Evolutionary conservation across 495 filamentous ascomycete species (phyloP), one percentile per base, ranked within the genome.

Genomic region (Terfezia boudieri): DNA sequence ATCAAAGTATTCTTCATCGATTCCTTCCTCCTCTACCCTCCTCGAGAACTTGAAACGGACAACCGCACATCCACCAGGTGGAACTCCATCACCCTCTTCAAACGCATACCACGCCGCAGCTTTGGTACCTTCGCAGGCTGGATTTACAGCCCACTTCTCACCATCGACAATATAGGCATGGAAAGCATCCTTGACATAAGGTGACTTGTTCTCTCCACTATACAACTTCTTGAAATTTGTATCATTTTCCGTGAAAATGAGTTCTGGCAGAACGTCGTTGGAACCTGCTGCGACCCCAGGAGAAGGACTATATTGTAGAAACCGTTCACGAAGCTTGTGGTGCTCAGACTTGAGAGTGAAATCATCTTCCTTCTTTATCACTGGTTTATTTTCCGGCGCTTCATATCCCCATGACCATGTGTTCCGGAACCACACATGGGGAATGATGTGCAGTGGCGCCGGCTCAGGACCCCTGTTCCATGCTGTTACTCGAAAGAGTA

Each of bases 341-440:
- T 96, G 89, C 37, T 74, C 80, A 16, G 84, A 79, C 59, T 83
- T 79, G 38, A 78, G 81, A 41, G 79, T 69, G 4, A 82, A 77
- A 22, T 82, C 76, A 5, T 70, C 70, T 38, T 79, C 67, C 58
- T 77, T 70, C 14, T 74, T 72, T 55, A 94, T 82, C 8, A 71
- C 75, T 0, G 89, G 89, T 69, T 87, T 94, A 55, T 79, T 80
- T 14, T 80, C 71, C 23, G 71, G 66, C 11, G 76, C 65, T 59
- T 92, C 82, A 43, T 80, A 74, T 22, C 84, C 86, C 88, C 88
- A 96, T 16, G 81, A 72, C 89, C 89, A 96, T 9, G 88, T 94
- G 64, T 96, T 96, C 36, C 89, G 76, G 70, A 94, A 96, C 87
- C 88, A 94, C 17, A 94, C 79, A 55, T 95, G 89, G 9, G 89